Conservation (phyloP, 805 yeast species). For the Candida boleticola region DNA sequence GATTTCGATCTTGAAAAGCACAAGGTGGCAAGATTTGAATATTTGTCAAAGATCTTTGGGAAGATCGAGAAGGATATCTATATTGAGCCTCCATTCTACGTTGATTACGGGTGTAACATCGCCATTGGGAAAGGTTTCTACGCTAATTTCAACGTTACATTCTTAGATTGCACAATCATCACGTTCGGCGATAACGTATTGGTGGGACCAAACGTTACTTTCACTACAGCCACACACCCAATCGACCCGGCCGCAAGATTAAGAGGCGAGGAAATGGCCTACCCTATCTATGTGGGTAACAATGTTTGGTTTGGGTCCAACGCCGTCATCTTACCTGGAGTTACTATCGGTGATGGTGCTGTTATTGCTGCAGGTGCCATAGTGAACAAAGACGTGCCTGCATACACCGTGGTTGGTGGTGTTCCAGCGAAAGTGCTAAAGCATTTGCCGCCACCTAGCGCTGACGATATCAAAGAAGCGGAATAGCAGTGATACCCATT, state of each 20-base stretch:
- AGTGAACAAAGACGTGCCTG: constrained; percentile 57
- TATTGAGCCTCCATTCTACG: constrained; percentile 58
- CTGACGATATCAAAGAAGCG: constrained; percentile 8
- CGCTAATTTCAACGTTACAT: constrained; percentile 53
- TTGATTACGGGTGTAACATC: constrained; percentile 68
- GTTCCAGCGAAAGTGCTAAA: constrained; percentile 54
- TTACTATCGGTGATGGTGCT: constrained; percentile 58
- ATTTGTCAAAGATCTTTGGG: constrained; percentile 48
- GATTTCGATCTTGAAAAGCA: constrained; percentile 24
- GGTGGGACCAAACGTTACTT: constrained; percentile 61
- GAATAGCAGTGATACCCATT: neutral
- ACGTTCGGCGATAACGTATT: constrained; percentile 58
- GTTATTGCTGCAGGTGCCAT: constrained; percentile 70
- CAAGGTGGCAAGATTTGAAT: constrained; percentile 33
- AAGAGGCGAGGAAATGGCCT: constrained; percentile 50
- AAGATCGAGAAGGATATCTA: constrained; percentile 35
- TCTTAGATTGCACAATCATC: constrained; percentile 61
- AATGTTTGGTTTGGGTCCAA: constrained; percentile 68
- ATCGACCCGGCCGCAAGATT: constrained; percentile 45
- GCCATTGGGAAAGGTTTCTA: constrained; percentile 57
- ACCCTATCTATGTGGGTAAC: constrained; percentile 58
- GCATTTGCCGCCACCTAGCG: constrained; percentile 5
- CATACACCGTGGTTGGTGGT: constrained; percentile 58
- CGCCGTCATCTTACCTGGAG: constrained; percentile 60
- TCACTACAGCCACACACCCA: constrained; percentile 67